Conservation (phyloP, 2,329 filamentous ascomycete genomes). For the Fusarium dimerum region DNA sequence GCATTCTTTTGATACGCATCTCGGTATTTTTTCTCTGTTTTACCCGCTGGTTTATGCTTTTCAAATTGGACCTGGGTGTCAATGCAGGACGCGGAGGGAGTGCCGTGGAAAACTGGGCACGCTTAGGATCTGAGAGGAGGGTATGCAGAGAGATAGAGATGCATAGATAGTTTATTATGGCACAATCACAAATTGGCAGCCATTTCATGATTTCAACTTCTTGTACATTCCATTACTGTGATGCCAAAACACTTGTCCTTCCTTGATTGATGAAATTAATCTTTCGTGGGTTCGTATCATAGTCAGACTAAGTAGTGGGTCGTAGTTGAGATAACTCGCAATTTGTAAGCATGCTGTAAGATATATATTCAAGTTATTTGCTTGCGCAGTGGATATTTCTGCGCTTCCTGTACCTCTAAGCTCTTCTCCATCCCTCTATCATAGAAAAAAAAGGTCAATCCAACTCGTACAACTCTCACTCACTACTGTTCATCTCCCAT, state of each 20-base stretch:
- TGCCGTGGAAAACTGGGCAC: conserved; percentile 9
- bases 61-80: neutral
- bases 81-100: conserved; percentile 11
- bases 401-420: too few relatives aligned
- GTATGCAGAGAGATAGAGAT: conserved; percentile 14
- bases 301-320: conserved; percentile 9
- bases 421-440: too few relatives aligned
- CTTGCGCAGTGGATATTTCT: neutral
- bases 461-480: too few relatives aligned
- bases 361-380: neutral
- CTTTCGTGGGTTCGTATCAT: neutral
- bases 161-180: conserved; percentile 34
- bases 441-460: too few relatives aligned
- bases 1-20: conserved; percentile 26
- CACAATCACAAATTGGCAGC: conserved; percentile 30
- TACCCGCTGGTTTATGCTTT: conserved; percentile 2
- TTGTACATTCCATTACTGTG: neutral
- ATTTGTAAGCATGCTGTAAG: neutral
- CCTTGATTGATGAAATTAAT: too few relatives aligned
- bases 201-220: neutral
- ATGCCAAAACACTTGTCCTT: too few relatives aligned
- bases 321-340: neutral
- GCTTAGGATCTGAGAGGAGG: conserved; percentile 6
- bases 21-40: conserved; percentile 11
- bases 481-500: too few relatives aligned